Base-by-base conservation (phyloP, 1,139 yeast genomes). In the Taphrina confusa region DNA sequence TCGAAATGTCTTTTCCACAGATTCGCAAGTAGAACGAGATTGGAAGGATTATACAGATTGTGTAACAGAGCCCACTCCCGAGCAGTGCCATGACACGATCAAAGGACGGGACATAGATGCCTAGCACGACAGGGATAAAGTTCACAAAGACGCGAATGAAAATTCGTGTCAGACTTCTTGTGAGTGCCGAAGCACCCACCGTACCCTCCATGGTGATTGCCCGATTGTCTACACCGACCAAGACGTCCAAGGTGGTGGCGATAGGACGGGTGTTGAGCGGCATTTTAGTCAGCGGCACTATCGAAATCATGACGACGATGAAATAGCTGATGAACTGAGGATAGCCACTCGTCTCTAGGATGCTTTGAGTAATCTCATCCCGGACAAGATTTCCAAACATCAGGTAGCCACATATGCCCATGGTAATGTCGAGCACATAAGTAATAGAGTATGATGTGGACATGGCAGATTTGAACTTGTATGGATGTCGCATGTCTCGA, bases 201-300 rank as follows among this genome's bases (percentile, higher is more conserved):
- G 58, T 5, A 14, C 49, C 51, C 27, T 45, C 51, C 42, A 47
- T 31, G 34, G 39, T 16, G n/a, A 54, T 46, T 20, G 40, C 51
- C 11, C 45, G 39, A 40, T 51, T 33, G 37, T 71, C 70, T 8
- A 77, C 71, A 5, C 75, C 75, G 34, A 75, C 65, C 27, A 80
- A 63, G 16, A 75, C 72, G 64, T 84, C 88, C 12, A 82, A 70
- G 0, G 94, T 85, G 4, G 92, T 80, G 20, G 88, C 82, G 44
- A 91, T 85, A 0, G 97, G 97, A 67, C 92, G 82, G 6, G 94
- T 90, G 67, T 85, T 87, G 54, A 91, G 76, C 0, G 97, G 96
- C 0, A 92, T 82, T 69, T 91, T 91, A 1, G 96, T 90, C 45
- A 90, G 72, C 1, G 97, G 97, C 27, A 91, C 82, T 40, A 90